Conservation (phyloP, 1,284 basidiomycete genomes). For the Cryptococcus sp. region DNA sequence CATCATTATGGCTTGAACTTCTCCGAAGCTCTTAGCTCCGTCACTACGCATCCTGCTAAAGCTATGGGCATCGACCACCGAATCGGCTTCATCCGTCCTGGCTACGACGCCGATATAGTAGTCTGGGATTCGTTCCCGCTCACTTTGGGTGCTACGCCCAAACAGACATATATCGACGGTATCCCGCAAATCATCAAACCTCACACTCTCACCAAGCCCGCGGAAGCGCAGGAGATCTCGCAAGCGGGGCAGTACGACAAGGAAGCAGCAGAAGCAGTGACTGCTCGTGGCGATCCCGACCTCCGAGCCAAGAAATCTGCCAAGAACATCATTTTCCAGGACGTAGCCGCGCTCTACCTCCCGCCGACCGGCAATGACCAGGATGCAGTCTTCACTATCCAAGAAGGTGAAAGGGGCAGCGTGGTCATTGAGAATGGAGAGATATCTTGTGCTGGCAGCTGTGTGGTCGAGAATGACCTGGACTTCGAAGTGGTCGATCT, state of each 20-base stretch:
- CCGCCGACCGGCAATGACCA: not conserved
- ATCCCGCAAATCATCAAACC: conserved; percentile 54
- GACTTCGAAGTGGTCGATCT: conserved; percentile 49
- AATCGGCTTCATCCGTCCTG: conserved; percentile 70
- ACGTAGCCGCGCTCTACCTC: conserved; percentile 43
- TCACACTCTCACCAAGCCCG: conserved; percentile 43
- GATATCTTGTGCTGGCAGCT: conserved; percentile 50
- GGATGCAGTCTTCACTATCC: conserved; percentile 3
- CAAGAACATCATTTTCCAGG: conserved; percentile 49
- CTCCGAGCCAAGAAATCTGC: conserved; percentile 36
- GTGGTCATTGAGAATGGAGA: conserved; percentile 52
- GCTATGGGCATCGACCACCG: conserved; percentile 78
- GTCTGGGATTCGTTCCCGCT: conserved; percentile 88
- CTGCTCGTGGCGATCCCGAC: conserved; percentile 50
- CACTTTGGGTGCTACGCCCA: conserved; percentile 62
- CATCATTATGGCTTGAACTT: conserved; percentile 65
- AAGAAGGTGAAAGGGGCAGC: conserved; percentile 17
- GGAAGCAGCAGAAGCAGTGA: conserved; percentile 43
- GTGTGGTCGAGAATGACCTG: conserved; percentile 13
- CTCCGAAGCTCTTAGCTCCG: conserved; percentile 57
- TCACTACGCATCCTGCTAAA: conserved; percentile 76
- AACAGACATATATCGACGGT: conserved; percentile 64
- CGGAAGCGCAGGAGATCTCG: conserved; percentile 44
- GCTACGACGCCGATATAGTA: conserved; percentile 67
- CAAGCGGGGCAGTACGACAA: conserved; percentile 42